A percentile compares a stretch with the other conserved stretches of the same genome.
Conservation (phyloP, 2,329 filamentous ascomycete species). For the Apiospora aurea region DNA sequence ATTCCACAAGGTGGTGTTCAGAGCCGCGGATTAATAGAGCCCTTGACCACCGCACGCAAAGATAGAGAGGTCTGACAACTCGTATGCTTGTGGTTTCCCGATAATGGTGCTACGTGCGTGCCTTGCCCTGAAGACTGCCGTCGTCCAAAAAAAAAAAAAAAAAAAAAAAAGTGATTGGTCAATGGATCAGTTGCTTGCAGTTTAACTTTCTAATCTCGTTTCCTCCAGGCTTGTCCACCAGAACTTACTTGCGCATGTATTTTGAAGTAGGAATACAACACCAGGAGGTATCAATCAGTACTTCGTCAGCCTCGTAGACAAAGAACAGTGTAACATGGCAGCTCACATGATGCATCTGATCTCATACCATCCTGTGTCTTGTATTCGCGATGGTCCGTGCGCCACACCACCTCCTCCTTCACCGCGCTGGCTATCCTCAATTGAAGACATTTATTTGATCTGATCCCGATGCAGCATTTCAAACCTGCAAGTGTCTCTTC, state of each 20-base stretch:
- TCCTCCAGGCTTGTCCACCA: neutral
- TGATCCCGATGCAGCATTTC: slow-evolving; percentile 1
- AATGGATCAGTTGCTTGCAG: neutral
- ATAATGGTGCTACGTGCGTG: neutral
- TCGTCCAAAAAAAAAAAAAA: too few species aligned
- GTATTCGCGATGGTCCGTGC: neutral
- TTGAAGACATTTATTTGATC: slow-evolving; percentile 10
- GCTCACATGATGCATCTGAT: neutral
- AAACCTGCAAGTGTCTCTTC: neutral
- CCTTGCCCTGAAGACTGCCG: neutral
- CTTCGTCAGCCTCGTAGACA: neutral
- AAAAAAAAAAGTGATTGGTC: neutral
- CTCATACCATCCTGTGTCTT: neutral
- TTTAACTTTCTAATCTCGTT: neutral
- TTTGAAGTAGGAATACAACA: neutral
- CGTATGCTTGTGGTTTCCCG: neutral
- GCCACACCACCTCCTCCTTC: neutral
- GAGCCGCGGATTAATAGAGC: neutral
- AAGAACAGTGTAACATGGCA: slow-evolving; percentile 8
- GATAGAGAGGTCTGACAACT: neutral
- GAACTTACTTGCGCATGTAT: neutral
- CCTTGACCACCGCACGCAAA: neutral
- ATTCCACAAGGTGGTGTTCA: neutral
- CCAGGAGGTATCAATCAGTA: neutral
- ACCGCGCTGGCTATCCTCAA: neutral